Conservation (phyloP, 352 stramenopile species). For the Saprolegnia diclina region DNA sequence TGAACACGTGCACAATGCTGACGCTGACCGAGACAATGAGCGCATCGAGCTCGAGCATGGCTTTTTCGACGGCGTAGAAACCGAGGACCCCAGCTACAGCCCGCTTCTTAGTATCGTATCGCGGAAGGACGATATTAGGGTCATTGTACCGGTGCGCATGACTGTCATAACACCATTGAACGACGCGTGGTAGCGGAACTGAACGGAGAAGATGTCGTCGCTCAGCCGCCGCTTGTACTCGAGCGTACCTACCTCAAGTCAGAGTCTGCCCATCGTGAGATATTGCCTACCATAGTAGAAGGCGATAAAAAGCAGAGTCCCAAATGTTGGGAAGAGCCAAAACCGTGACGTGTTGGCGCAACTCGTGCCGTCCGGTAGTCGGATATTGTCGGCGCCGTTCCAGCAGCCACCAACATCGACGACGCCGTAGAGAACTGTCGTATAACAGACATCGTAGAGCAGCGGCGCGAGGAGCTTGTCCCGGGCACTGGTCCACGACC, state of each 20-base stretch:
- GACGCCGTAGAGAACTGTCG: constrained; percentile 3
- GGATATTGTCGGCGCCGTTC: constrained; percentile 5
- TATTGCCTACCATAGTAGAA: constrained; percentile 18
- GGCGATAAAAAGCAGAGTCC: neutral
- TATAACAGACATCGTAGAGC: constrained; percentile 15
- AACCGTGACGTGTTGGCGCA: constrained; percentile 1
- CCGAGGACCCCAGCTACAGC: constrained; percentile 1
- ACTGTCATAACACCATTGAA: constrained; percentile 18
- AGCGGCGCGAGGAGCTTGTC: constrained; percentile 13
- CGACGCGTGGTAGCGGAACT: constrained; percentile 22
- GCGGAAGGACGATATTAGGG: neutral
- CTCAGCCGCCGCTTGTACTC: constrained; percentile 24
- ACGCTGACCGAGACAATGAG: neutral
- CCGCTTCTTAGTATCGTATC: neutral
- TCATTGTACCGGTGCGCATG: constrained; percentile 12
- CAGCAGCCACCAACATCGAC: constrained; percentile 18
- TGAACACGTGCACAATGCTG: constrained; percentile 4
- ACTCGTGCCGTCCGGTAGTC: neutral
- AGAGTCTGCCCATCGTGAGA: neutral
- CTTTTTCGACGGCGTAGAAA: constrained; percentile 20
- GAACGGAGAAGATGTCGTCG: constrained; percentile 21
- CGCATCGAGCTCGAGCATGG: constrained; percentile 8
- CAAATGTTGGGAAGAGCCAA: constrained; percentile 8
- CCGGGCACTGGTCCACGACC: neutral
- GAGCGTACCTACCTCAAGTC: constrained; percentile 17